These are phyloP conservation scores for Ogataea henricii DNA, from an alignment of 805 yeast species.

Conservation along the genomic window DNA sequence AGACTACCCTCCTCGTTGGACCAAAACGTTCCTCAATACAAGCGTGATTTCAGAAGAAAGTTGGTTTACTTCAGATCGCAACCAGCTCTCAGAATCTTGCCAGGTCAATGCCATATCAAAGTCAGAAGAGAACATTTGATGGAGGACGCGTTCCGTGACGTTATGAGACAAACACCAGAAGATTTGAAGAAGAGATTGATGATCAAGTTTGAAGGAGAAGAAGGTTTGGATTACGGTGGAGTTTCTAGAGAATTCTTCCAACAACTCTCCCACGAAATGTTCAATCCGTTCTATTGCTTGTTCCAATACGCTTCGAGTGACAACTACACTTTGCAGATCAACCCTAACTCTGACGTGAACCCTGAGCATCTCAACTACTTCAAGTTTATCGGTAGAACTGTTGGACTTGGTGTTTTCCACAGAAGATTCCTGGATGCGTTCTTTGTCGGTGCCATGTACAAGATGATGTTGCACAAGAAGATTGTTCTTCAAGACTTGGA, in stretches of 20 bases:
- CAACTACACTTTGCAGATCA: slow-evolving; percentile 95
- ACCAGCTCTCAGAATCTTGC: slow-evolving; percentile 94
- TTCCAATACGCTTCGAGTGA: slow-evolving; percentile 98
- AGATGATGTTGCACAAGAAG: slow-evolving; percentile 94
- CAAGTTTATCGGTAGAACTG: slow-evolving; percentile 97
- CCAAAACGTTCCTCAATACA: slow-evolving; percentile 98
- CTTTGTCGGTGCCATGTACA: slow-evolving; percentile 96
- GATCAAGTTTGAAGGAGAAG: slow-evolving; percentile 99
- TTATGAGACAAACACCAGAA: slow-evolving; percentile 98
- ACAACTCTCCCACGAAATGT: slow-evolving; percentile 95
- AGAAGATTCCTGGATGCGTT: slow-evolving; percentile 97
- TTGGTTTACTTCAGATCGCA: slow-evolving; percentile 97
- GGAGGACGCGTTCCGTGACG: slow-evolving; percentile 97
- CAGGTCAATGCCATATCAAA: slow-evolving; percentile 98
- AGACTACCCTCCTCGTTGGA: slow-evolving; percentile 95
- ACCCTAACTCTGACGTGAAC: slow-evolving; percentile 94
- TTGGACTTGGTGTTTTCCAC: slow-evolving; percentile 97
- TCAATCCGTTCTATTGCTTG: slow-evolving; percentile 95
- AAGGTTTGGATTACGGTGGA: slow-evolving; percentile 99
- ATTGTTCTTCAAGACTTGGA: slow-evolving; percentile 97
- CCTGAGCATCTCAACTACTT: slow-evolving; percentile 98
- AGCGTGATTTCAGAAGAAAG: slow-evolving; percentile 98
- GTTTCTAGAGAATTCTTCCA: slow-evolving; percentile 98
- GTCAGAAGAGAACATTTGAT: slow-evolving; percentile 95
- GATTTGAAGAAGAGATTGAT: slow-evolving; percentile 95